phyloP scores from a whole-genome alignment of 306 rosid genomes.

The Boehmeria nivea region DNA sequence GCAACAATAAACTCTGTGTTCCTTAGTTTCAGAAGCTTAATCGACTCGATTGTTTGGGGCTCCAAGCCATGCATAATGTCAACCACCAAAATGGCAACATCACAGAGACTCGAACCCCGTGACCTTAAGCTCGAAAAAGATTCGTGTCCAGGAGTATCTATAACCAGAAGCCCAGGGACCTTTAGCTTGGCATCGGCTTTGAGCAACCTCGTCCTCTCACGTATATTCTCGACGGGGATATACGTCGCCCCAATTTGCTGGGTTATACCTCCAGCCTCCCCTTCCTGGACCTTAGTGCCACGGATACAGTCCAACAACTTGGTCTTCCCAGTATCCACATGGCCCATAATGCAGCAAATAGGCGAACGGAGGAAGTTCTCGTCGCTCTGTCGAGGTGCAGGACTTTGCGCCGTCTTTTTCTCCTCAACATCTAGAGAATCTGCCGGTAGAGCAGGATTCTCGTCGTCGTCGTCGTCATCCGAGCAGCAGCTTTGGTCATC shows the following conservation, averaged over 20 bases:
- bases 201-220: conserved; percentile 83
- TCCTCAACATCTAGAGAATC: conserved; percentile 1
- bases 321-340: conserved; percentile 94
- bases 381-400: too few relatives aligned
- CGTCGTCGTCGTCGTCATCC: conserved; percentile 22
- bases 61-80: conserved; percentile 97
- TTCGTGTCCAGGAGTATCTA: conserved; percentile 98
- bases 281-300: conserved; percentile 94
- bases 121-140: conserved; percentile 79
- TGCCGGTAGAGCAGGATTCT: too few relatives aligned
- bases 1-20: conserved; percentile 90
- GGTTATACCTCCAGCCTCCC: conserved; percentile 96
- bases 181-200: conserved; percentile 91
- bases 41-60: conserved; percentile 88
- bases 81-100: conserved; percentile 89
- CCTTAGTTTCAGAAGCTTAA: conserved; percentile 84
- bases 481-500: conserved; percentile 31
- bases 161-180: conserved; percentile 84
- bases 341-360: conserved; percentile 98
- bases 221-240: conserved; percentile 84
- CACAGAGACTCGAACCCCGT: conserved; percentile 90
- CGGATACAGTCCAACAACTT: conserved; percentile 87
- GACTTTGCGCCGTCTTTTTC: conserved; percentile 19
- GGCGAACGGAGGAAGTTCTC: conserved; percentile 88
- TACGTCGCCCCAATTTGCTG: conserved; percentile 97